Evolutionary conservation across 495 filamentous ascomycete genomes (phyloP), one percentile per base, ranked within the genome.

Genomic region (Pseudomonodictys pantanalensis): DNA sequence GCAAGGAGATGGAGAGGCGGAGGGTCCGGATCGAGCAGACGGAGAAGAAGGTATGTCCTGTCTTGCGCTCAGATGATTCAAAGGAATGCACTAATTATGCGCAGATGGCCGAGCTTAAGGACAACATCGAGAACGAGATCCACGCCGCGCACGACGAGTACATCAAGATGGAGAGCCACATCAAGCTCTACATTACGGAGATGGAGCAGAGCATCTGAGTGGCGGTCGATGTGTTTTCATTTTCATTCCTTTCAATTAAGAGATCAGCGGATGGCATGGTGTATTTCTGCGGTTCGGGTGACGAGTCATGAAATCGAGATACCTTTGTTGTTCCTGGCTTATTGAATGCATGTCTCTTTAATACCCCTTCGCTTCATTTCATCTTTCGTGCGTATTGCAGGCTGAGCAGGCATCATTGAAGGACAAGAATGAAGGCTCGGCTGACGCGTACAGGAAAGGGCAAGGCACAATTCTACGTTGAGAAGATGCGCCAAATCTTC

Each of bases 151-250:
- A 95, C 55, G 90, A 92, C 50, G 90, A 97, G 78, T 97, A 93
- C 72, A 77, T 95, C 67, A 96, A 95, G 81, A 83, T 97, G 81
- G 92, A 97, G 74, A 86, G 90, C 24, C 93, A 98, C 73, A 95
- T 98, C 70, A 92, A 90, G 73, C 79, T 96, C 57, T 98, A 98
- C 77, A 93, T 97, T 71, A 95, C 87, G 24, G 92, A 97, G 79
- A 96, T 98, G 91, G 95, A 97, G 72, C 92, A 97, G 75, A 85
- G 84, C 46, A 56, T 68, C 20, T 66, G 26, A 23, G 4, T 44
- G 7, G 8, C 32, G 8, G 8, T 35, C 32, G 32, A 15, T 35
- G 32, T 35, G 15, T 35, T 35, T 35, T 7, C 32, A 35, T 35
- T 35, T 35, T 35, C 8, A 15, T 35, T 15, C 32, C 8, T 41